Evolutionary conservation across 257 asterid species (phyloP).

Genomic region (Rauvolfia tetraphylla): DNA sequence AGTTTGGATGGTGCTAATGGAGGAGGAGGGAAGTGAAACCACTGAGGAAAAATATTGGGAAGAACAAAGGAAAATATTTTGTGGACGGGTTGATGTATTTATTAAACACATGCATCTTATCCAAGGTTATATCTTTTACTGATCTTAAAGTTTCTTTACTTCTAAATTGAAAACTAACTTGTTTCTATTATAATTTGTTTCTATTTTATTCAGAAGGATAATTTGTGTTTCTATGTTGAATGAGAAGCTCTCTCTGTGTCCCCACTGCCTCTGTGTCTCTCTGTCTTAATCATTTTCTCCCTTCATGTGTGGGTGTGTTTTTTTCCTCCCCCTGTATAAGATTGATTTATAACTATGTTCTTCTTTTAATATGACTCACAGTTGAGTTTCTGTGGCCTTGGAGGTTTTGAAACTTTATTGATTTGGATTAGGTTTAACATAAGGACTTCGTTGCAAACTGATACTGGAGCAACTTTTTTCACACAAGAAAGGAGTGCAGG

Average conservation of each 20-base stretch:
- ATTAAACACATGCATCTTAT: conserved; percentile 31
- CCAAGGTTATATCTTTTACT: conserved; percentile 32
- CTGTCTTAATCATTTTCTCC: too few species aligned
- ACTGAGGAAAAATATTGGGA: conserved; percentile 31
- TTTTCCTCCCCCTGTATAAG: too few species aligned
- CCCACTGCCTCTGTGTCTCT: too few species aligned
- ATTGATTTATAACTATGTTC: too few species aligned
- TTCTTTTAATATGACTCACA: too few species aligned
- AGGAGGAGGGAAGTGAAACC: conserved; percentile 13
- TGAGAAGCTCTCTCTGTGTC: neutral
- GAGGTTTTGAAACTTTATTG: too few species aligned
- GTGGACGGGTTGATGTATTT: conserved; percentile 23
- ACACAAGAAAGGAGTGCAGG: neutral
- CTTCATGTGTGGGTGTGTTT: too few species aligned
- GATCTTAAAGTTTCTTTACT: neutral
- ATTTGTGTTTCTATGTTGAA: neutral
- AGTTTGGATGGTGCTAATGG: conserved; percentile 35
- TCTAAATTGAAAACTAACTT: neutral
- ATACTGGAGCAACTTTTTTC: neutral
- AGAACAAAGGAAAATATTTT: conserved; percentile 20
- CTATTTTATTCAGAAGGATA: neutral
- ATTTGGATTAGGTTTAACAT: neutral
- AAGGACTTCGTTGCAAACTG: neutral
- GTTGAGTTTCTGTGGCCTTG: too few species aligned
- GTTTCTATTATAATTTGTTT: neutral